Base-by-base conservation (phyloP, 2,329 filamentous ascomycete species). In the Penicillium sp. region DNA sequence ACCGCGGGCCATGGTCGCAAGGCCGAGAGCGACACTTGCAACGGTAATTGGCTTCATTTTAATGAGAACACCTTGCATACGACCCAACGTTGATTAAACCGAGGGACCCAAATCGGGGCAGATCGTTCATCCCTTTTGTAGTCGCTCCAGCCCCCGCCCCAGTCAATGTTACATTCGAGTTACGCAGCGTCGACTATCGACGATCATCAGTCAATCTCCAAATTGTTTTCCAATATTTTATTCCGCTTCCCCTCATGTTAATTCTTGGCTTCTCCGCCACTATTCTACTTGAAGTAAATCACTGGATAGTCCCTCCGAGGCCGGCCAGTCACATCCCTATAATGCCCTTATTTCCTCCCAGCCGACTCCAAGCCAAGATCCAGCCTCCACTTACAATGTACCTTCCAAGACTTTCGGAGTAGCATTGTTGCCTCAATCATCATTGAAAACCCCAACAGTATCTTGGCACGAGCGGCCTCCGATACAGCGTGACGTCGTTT, bases 201-300 rank as follows among this genome's bases (percentile, higher is more conserved):
- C 26, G 26, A 26, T 26, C 3, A 49, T 23, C 21, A 45, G 31
- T 49, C 13, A 4, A 3, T n/a, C 41, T 30, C 29, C 46, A 41
- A 51, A 15, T 51, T 19, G 2, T 1, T 31, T 58, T 49, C 5
- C 1, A 3, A 13, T 35, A 3, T 26, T 38, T 35, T 13, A 3
- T 31, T 31, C 17, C 56, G 23, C 31, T 30, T 46, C 35, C 35
- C 35, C 35, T 41, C 35, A 41, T 41, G 8, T 15, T n/a, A 52
- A 45, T 23, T 52, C 56, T 58, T 58, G 56, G 56, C 56, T 45
- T 58, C 56, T 44, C 56, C 56, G 56, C 47, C 21, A 29, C 26
- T 2, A 15, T 17, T 52, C 49, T 38, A n/a, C 26, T 52, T 52
- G 15, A 7, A 31, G 49, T 21, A 31, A 19, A n/a, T 15, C 19